Evolutionary conservation across 2,329 filamentous ascomycete species (phyloP).

Genomic region (Ophiognomonia clavigignenti-juglandacearum): DNA sequence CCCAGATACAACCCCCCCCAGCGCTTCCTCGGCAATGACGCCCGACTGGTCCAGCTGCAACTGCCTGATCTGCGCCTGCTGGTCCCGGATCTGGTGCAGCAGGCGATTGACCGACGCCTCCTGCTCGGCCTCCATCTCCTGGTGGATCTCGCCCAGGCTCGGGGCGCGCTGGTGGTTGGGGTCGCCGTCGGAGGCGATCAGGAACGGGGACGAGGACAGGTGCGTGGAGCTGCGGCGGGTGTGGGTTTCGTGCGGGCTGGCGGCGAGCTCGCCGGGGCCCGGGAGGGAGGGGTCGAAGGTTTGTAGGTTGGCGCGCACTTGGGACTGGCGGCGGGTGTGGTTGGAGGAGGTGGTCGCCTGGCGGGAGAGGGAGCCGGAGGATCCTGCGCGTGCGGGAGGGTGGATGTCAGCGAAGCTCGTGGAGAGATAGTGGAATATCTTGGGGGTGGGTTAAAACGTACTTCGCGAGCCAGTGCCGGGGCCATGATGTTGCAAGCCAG

Average conservation of each 20-base stretch:
- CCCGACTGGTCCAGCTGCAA: conserved; percentile 44
- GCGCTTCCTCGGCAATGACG: conserved; percentile 27
- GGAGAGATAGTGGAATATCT: too few relatives aligned
- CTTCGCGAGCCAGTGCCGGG: conserved; percentile 53
- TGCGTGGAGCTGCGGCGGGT: conserved; percentile 26
- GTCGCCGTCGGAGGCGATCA: conserved; percentile 35
- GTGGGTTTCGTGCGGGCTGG: conserved; percentile 41
- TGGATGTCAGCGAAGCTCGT: background rate
- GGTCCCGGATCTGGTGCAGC: conserved; percentile 69
- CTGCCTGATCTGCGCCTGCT: conserved; percentile 65
- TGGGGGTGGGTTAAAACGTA: conserved; percentile 36
- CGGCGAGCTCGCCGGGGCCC: conserved; percentile 63
- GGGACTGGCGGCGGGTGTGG: conserved; percentile 57
- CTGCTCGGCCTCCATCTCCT: conserved; percentile 74
- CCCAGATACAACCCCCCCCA: too few relatives aligned
- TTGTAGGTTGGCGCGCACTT: conserved; percentile 68
- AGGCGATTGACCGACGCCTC: conserved; percentile 77
- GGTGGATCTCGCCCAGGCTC: conserved; percentile 71
- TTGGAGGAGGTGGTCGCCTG: conserved; percentile 12
- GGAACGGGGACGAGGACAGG: conserved; percentile 29
- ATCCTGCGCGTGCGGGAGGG: conserved; percentile 6
- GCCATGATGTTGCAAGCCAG: conserved; percentile 67
- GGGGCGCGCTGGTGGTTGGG: conserved; percentile 63
- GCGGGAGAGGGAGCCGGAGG: conserved; percentile 14
- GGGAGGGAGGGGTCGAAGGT: conserved; percentile 67